Evolutionary conservation across 2,329 filamentous ascomycete genomes (phyloP).

Genomic region (Phialocephala sp.): DNA sequence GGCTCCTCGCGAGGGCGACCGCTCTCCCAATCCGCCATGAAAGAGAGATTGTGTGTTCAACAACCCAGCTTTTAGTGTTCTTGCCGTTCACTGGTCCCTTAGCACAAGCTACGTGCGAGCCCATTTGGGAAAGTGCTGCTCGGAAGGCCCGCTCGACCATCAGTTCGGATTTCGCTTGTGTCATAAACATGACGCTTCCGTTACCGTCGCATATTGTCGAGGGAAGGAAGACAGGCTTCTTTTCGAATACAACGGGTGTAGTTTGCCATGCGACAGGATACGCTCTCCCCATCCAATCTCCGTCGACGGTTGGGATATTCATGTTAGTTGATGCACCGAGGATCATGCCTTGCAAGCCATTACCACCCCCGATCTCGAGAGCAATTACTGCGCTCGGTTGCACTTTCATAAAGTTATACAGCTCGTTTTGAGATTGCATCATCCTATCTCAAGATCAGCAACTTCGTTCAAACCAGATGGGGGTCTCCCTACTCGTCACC

Average conservation of each 20-base stretch:
- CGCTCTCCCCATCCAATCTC: slow-evolving; percentile 62
- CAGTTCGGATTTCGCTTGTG: slow-evolving; percentile 52
- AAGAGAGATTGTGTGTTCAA: slow-evolving; percentile 52
- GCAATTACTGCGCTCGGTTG: slow-evolving; percentile 62
- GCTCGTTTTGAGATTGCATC: slow-evolving; percentile 54
- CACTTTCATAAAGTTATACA: slow-evolving; percentile 56
- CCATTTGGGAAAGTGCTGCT: slow-evolving; percentile 60
- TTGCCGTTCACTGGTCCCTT: slow-evolving; percentile 55
- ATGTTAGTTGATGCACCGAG: slow-evolving; percentile 60
- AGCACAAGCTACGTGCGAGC: slow-evolving; percentile 56
- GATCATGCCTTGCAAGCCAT: slow-evolving; percentile 64
- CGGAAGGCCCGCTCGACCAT: slow-evolving; percentile 57
- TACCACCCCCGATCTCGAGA: slow-evolving; percentile 67
- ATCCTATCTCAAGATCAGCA: slow-evolving; percentile 40
- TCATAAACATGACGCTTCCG: slow-evolving; percentile 56
- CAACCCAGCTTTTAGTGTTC: slow-evolving; percentile 56
- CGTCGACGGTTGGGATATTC: slow-evolving; percentile 57
- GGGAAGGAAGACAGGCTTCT: slow-evolving; percentile 52
- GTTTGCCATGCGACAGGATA: slow-evolving; percentile 63
- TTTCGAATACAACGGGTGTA: slow-evolving; percentile 57
- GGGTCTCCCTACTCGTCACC: slow-evolving; percentile 52
- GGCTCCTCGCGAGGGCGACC: slow-evolving; percentile 54
- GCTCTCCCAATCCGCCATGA: slow-evolving; percentile 61
- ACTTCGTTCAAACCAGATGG: not conserved
- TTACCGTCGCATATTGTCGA: slow-evolving; percentile 58